These are phyloP conservation scores for Stemphylium lycopersici DNA, from an alignment of 2,329 filamentous ascomycete species.

Conservation along the genomic window DNA sequence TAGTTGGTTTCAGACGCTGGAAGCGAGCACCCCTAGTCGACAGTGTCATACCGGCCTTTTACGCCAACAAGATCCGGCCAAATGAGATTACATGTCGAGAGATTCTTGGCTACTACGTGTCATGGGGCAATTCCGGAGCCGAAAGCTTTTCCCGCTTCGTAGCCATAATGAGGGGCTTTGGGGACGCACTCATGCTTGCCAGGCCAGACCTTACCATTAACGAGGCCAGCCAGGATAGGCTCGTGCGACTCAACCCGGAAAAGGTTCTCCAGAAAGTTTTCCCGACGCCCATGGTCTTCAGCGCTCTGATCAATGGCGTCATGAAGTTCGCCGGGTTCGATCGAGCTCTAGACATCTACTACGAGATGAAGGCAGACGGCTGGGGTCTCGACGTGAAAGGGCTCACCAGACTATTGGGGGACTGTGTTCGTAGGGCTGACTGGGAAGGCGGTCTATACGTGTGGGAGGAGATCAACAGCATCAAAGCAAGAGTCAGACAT, in stretches of 20 bases:
- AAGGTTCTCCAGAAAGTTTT: constrained; percentile 53
- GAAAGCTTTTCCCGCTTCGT: constrained; percentile 49
- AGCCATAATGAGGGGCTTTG: constrained; percentile 50
- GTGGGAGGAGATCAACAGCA: constrained; percentile 52
- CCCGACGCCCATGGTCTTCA: constrained; percentile 54
- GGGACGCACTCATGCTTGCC: constrained; percentile 50
- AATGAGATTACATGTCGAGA: constrained; percentile 54
- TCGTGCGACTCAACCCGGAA: constrained; percentile 27
- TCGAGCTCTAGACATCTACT: constrained; percentile 50
- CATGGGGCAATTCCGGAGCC: constrained; percentile 27
- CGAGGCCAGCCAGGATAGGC: constrained; percentile 32
- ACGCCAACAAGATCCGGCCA: constrained; percentile 50
- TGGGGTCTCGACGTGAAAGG: constrained; percentile 53
- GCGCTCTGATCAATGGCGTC: constrained; percentile 50
- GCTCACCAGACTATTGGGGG: constrained; percentile 48
- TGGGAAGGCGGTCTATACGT: constrained; percentile 44
- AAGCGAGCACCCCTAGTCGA: constrained; percentile 33
- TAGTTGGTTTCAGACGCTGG: constrained; percentile 63
- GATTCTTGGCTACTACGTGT: constrained; percentile 51
- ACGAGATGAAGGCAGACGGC: constrained; percentile 52
- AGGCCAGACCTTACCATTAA: constrained; percentile 48
- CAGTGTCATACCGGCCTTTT: constrained; percentile 38
- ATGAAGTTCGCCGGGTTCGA: constrained; percentile 55
- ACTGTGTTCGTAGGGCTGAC: constrained; percentile 50
- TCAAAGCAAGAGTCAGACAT: constrained; percentile 29